Evolutionary conservation across 1,284 basidiomycete species (phyloP).

Genomic region (Malassezia globosa): DNA sequence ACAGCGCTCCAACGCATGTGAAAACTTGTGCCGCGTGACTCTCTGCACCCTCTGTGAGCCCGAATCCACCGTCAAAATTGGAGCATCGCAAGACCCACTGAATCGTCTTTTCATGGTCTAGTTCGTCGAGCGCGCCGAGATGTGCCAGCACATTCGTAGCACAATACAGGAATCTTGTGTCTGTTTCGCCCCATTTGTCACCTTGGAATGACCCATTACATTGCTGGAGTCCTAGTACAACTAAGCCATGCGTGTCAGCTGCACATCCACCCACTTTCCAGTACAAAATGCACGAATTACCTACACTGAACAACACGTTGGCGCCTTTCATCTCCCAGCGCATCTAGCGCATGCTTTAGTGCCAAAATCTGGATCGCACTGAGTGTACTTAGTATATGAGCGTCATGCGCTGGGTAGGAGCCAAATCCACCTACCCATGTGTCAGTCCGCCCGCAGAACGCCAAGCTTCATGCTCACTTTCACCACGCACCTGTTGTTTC

Average conservation of each 20-base stretch:
- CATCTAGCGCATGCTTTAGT: slow-evolving; percentile 69
- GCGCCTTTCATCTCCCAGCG: slow-evolving; percentile 48
- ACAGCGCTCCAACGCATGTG: slow-evolving; percentile 73
- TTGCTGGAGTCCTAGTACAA: slow-evolving; percentile 62
- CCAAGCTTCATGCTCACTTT: too few relatives aligned
- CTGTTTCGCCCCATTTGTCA: slow-evolving; percentile 76
- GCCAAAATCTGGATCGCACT: slow-evolving; percentile 84
- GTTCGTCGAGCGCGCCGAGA: slow-evolving; percentile 54
- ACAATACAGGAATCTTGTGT: slow-evolving; percentile 83
- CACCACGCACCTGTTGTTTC: slow-evolving; percentile 48
- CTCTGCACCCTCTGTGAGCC: slow-evolving; percentile 69
- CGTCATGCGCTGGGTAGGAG: slow-evolving; percentile 82
- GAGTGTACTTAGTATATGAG: slow-evolving; percentile 72
- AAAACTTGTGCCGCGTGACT: slow-evolving; percentile 87
- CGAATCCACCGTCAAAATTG: slow-evolving; percentile 95
- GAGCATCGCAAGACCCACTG: slow-evolving; percentile 64
- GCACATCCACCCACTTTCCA: too few relatives aligned
- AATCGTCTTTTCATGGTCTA: slow-evolving; percentile 55
- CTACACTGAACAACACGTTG: slow-evolving; percentile 63
- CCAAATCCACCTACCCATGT: slow-evolving; percentile 67
- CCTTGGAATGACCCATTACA: slow-evolving; percentile 71
- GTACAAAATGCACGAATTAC: slow-evolving; percentile 47
- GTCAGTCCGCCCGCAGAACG: not conserved
- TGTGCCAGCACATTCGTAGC: slow-evolving; percentile 71
- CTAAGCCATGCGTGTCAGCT: slow-evolving; percentile 14